Percentiles rank a stretch among this genome's conserved stretches.
These are phyloP conservation scores for Didymella lethalis DNA, from an alignment of 2,329 filamentous ascomycete species.

Conservation along the genomic window DNA sequence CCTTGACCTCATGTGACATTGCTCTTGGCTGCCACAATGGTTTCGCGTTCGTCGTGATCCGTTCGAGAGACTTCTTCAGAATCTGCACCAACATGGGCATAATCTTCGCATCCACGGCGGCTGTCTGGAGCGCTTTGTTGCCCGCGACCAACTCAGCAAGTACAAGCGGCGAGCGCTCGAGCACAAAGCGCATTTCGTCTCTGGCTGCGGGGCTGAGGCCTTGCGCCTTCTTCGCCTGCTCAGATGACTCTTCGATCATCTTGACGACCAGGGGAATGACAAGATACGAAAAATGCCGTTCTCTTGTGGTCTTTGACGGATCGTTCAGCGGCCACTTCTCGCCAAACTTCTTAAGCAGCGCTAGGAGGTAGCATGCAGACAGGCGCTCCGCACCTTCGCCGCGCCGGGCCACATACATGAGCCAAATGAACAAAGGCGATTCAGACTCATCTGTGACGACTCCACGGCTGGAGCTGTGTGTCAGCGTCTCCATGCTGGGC, in stretches of 20 bases:
- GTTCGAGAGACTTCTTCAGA: constrained; percentile 72
- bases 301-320: constrained; percentile 49
- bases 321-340: constrained; percentile 49
- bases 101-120: constrained; percentile 75
- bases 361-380: constrained; percentile 52
- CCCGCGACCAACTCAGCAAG: constrained; percentile 81
- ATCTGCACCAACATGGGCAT: constrained; percentile 69
- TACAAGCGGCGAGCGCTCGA: constrained; percentile 71
- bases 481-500: constrained; percentile 44
- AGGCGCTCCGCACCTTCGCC: constrained; percentile 53
- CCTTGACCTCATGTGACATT: constrained; percentile 33
- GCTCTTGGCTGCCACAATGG: constrained; percentile 63
- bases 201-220: constrained; percentile 57
- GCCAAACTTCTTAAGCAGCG: constrained; percentile 48
- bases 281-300: constrained; percentile 55
- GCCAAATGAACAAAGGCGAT: constrained; percentile 58
- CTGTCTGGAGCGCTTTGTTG: constrained; percentile 79
- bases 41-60: constrained; percentile 57
- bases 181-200: constrained; percentile 40
- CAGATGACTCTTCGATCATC: constrained; percentile 53
- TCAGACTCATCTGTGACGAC: constrained; percentile 54
- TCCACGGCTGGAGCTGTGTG: constrained; percentile 38
- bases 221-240: constrained; percentile 35
- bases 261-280: constrained; percentile 59
- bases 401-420: constrained; percentile 55